Conservation (phyloP, 2,329 filamentous ascomycete genomes). For the Dactylellina drechsleri region DNA sequence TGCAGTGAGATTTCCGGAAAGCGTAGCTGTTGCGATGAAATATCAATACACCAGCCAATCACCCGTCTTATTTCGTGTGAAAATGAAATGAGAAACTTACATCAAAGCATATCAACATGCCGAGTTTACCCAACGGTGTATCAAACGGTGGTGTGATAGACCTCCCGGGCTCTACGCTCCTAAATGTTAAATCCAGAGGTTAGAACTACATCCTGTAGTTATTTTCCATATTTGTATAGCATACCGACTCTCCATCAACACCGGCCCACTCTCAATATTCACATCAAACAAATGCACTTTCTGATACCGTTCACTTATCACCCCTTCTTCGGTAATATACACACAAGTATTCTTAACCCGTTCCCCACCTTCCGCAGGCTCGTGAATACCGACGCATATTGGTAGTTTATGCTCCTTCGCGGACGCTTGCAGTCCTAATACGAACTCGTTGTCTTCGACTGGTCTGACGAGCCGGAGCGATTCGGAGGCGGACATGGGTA, state of each 20-base stretch:
- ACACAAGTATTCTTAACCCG: conserved; percentile 73
- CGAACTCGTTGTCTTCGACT: conserved; percentile 74
- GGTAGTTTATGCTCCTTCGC: conserved; percentile 73
- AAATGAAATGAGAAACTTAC: conserved; percentile 59
- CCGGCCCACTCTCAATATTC: conserved; percentile 68
- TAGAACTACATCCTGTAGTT: background rate
- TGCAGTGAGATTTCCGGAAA: conserved; percentile 80
- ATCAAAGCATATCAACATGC: conserved; percentile 89
- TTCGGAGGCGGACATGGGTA: conserved; percentile 74
- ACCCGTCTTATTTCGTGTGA: background rate
- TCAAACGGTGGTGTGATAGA: conserved; percentile 75
- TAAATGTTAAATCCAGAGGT: conserved; percentile 25
- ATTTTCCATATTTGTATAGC: background rate
- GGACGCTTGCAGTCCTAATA: conserved; percentile 76
- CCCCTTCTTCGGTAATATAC: conserved; percentile 72
- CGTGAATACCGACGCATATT: conserved; percentile 89
- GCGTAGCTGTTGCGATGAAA: conserved; percentile 67
- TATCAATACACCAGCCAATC: background rate
- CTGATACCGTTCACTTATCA: conserved; percentile 75
- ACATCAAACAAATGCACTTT: conserved; percentile 92
- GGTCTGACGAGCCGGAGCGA: conserved; percentile 77
- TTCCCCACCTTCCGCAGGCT: conserved; percentile 68
- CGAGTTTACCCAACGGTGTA: conserved; percentile 78
- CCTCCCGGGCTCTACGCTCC: conserved; percentile 74
- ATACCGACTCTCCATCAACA: conserved; percentile 71